These are phyloP conservation scores for Cryphonectria carpinicola DNA, from an alignment of 2,329 filamentous ascomycete species.

Conservation along the genomic window DNA sequence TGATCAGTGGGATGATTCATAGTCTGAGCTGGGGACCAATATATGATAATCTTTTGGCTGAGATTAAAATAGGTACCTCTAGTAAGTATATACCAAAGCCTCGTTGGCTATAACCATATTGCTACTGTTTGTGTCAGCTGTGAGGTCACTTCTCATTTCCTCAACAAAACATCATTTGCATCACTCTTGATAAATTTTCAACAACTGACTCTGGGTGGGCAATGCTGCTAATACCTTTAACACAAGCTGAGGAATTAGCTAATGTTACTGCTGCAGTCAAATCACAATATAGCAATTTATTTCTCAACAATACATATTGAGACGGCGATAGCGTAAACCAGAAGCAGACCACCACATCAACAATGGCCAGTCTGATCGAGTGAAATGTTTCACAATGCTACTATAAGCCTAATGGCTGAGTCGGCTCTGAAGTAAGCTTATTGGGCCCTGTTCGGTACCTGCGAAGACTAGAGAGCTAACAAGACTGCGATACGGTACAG, in stretches of 20 bases:
- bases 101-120: background rate
- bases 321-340: background rate
- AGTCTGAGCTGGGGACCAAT: too few relatives aligned
- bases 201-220: too few relatives aligned
- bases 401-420: background rate
- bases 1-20: background rate
- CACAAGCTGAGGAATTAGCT: background rate
- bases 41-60: background rate
- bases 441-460: background rate
- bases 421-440: background rate
- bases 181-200: too few relatives aligned
- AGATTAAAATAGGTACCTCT: background rate
- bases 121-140: background rate
- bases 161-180: too few relatives aligned
- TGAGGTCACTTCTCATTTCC: background rate
- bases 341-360: background rate
- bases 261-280: background rate
- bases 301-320: background rate
- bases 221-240: background rate
- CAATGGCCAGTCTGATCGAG: background rate
- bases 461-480: background rate
- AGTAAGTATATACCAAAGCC: background rate
- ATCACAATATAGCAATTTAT: background rate
- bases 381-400: background rate
- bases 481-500: too few relatives aligned